Percentiles rank a stretch among this genome's conserved stretches.
Conservation (phyloP, 78 protist species). For the Fonticula alba region DNA sequence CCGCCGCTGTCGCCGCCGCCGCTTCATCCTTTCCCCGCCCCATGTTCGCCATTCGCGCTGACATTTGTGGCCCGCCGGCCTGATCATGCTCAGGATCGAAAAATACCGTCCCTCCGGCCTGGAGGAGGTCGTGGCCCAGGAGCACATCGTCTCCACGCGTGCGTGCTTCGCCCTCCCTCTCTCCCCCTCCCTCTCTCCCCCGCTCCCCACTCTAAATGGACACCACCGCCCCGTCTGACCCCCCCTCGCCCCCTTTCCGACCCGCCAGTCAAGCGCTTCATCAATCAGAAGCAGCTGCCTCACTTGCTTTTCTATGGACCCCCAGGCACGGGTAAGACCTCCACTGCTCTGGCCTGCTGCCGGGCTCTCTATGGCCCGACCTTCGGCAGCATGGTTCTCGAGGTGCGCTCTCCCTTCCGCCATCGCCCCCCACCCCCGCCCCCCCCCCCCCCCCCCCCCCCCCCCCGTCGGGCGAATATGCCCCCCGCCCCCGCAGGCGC, state of each 20-base stretch:
- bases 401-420: conserved; percentile 28
- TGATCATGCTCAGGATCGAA: conserved; percentile 62
- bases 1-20: no score
- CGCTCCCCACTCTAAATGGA: background rate
- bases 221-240: no score
- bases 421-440: no score
- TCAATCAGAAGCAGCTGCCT: conserved; percentile 40
- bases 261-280: conserved; percentile 17
- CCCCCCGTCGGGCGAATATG: no score
- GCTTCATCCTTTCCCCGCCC: background rate
- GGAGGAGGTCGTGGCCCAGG: conserved; percentile 46
- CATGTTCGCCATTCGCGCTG: no score
- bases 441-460: no score
- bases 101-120: conserved; percentile 60
- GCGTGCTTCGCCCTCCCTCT: no score
- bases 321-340: conserved; percentile 97
- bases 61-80: no score
- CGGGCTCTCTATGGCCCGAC: conserved; percentile 53
- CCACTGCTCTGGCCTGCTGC: conserved; percentile 88
- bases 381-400: conserved; percentile 55
- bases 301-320: conserved; percentile 87
- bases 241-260: background rate
- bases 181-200: background rate
- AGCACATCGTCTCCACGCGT: conserved; percentile 48
- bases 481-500: background rate